Evolutionary conservation across 2,329 filamentous ascomycete species (phyloP), one percentile per base, ranked within the genome.

Genomic region (Nannizzia gypsea): DNA sequence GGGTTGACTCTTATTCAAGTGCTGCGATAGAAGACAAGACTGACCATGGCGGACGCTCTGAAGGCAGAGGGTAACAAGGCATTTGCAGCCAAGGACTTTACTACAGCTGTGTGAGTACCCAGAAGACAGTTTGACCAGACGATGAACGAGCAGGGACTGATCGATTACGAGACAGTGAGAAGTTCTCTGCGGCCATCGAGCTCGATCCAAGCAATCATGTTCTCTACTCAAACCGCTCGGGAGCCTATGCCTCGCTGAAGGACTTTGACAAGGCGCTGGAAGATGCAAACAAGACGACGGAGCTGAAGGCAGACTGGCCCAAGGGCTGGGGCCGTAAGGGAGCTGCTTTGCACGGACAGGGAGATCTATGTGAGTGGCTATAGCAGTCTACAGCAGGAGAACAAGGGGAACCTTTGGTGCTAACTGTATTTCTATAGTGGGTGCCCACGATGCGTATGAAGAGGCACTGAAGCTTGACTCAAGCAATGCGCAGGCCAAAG

Each of bases 41-140:
- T n/a, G 64, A 77, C 42, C 64, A 86, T 86, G 83, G 83, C 84
- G 65, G 84, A 87, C 76, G 81, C 92, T 83, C 84, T 99, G 70
- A 99, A 99, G 81, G 90, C 91, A 70, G 87, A 93, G 73, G 93
- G 92, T 80, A 99, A 99, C 82, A 95, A 95, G 81, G 91, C 95
- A 76, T 99, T 99, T 76, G 87, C 90, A 66, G 90, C 89, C 64
- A 97, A 97, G 83, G 90, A 97, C 77, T 99, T 96, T 74, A 83
- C 90, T 70, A 90, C 92, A 74, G 93, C 93, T 71, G 84, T 96
- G 92, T 97, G 83, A 77, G 89, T 84, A 34, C 56, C 38, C 36
- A n/a, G 24, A 57, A 44, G n/a, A 54, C 61, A 3, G 31, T 8
- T 22, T 56, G 57, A 26, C 36, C 26, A 3, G 2, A 20, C 31